Conservation (phyloP, 2,329 filamentous ascomycete species). For the Ascochyta clinopodiicola region DNA sequence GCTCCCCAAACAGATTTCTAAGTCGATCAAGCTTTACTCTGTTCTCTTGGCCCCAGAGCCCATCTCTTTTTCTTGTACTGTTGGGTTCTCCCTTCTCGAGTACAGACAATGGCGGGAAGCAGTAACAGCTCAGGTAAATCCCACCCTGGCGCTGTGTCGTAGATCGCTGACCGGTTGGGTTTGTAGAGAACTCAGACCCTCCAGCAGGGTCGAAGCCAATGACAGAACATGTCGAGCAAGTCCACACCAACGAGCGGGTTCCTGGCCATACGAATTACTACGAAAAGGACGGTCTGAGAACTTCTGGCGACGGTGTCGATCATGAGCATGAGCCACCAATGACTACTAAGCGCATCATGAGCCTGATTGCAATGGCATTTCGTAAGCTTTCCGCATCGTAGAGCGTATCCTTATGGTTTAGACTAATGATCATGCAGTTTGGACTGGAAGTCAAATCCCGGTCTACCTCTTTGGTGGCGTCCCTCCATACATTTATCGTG, state of each 20-base stretch:
- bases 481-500: constrained; percentile 60
- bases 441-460: constrained; percentile 68
- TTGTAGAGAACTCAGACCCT: constrained; percentile 17
- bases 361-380: no score
- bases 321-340: constrained; percentile 22
- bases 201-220: constrained; percentile 16
- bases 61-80: no score
- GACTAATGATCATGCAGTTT: constrained; percentile 45
- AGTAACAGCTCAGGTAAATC: constrained; percentile 4
- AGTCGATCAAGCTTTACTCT: no score
- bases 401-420: constrained; percentile 54
- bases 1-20: no score
- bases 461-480: constrained; percentile 47
- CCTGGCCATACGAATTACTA: constrained; percentile 52
- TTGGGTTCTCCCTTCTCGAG: no score
- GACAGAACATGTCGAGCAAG: constrained; percentile 36
- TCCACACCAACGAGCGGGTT: constrained; percentile 48
- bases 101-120: not conserved
- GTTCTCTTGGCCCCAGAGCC: no score
- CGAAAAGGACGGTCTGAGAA: constrained; percentile 55
- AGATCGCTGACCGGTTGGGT: not conserved
- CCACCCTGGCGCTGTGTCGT: no score
- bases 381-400: constrained; percentile 52
- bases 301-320: constrained; percentile 30
- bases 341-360: constrained; percentile 49